Percentiles rank a stretch among this genome's conserved stretches.
Conservation (phyloP, 352 stramenopile genomes). For the Peronospora farinosa region DNA sequence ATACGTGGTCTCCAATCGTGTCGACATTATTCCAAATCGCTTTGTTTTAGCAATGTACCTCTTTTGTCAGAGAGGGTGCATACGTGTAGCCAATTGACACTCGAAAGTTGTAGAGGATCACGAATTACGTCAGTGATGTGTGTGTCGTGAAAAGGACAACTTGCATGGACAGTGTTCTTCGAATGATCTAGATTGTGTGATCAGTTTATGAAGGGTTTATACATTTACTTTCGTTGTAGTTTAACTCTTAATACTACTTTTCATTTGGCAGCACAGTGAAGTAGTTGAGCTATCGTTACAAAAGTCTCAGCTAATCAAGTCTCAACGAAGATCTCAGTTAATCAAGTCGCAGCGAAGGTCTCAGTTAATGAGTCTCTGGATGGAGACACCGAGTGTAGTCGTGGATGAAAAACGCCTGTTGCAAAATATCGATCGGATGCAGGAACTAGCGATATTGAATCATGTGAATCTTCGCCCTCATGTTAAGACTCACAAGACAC, state of each 20-base stretch:
- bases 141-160: no score
- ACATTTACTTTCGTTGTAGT: no score
- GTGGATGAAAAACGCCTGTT: conserved; percentile 50
- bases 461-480: conserved; percentile 58
- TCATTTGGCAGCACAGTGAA: no score
- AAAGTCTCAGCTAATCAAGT: no score
- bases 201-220: no score
- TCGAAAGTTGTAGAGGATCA: no score
- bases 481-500: conserved; percentile 74
- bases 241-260: no score
- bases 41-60: conserved; percentile 7
- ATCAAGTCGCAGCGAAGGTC: neutral
- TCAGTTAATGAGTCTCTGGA: conserved; percentile 6
- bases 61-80: neutral
- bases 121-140: no score
- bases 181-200: no score
- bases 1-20: conserved; percentile 8
- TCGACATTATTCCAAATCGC: conserved; percentile 12
- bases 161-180: no score
- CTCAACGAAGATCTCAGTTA: no score
- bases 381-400: conserved; percentile 57
- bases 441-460: conserved; percentile 39
- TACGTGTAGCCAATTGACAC: neutral
- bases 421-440: conserved; percentile 67
- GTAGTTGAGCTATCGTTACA: no score